Percentiles rank a stretch among this genome's conserved stretches.
These are phyloP conservation scores for Ophiobolus disseminans DNA, from an alignment of 2,329 filamentous ascomycete genomes.

Conservation along the genomic window DNA sequence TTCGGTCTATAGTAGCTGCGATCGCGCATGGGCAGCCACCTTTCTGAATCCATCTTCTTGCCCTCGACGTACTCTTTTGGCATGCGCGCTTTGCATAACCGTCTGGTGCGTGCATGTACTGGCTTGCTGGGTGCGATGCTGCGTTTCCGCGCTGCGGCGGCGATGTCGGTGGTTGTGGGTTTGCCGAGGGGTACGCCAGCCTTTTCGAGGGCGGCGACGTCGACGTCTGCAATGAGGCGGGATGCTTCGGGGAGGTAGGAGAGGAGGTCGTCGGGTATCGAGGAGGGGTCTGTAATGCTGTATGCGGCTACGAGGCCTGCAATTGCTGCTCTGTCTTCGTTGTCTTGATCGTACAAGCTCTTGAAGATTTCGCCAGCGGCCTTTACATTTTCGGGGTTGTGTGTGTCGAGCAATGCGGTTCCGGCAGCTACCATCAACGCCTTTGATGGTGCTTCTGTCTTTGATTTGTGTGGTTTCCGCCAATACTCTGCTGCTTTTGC, in stretches of 20 bases:
- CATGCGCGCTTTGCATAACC: slow-evolving; percentile 65
- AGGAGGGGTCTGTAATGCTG: slow-evolving; percentile 66
- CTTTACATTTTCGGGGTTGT: slow-evolving; percentile 69
- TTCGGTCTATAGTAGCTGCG: slow-evolving; percentile 88
- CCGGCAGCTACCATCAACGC: slow-evolving; percentile 78
- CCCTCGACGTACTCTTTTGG: slow-evolving; percentile 77
- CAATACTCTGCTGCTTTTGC: slow-evolving; percentile 83
- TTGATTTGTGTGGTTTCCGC: slow-evolving; percentile 65
- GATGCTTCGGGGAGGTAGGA: slow-evolving; percentile 67
- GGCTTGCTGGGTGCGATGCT: slow-evolving; percentile 46
- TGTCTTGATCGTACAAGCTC: slow-evolving; percentile 69
- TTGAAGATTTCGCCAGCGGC: slow-evolving; percentile 81
- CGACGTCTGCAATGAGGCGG: slow-evolving; percentile 65
- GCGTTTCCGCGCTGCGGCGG: slow-evolving; percentile 47
- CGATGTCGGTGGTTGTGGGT: slow-evolving; percentile 42
- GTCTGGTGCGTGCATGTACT: slow-evolving; percentile 62
- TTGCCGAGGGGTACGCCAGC: slow-evolving; percentile 66
- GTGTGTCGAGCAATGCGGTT: slow-evolving; percentile 79
- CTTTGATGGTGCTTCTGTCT: slow-evolving; percentile 51
- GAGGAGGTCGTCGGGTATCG: slow-evolving; percentile 61
- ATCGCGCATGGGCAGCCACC: slow-evolving; percentile 91
- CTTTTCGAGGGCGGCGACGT: slow-evolving; percentile 68
- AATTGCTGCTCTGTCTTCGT: slow-evolving; percentile 71
- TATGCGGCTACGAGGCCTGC: slow-evolving; percentile 88
- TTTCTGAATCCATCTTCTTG: slow-evolving; percentile 85